These are phyloP conservation scores for Penicillium samsonianum DNA, from an alignment of 495 filamentous ascomycete species.

Conservation along the genomic window DNA sequence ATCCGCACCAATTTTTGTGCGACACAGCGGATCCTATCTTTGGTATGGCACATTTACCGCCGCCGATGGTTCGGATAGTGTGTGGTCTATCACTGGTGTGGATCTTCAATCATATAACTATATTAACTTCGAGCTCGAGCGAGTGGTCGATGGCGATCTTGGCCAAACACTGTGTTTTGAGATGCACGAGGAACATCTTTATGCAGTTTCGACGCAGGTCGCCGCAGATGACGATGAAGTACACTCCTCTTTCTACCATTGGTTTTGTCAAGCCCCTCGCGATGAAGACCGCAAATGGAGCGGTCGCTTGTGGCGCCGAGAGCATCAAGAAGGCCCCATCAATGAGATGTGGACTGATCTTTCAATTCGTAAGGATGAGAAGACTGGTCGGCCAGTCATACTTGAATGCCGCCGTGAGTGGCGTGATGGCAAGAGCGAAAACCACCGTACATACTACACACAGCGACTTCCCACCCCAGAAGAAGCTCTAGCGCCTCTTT, in stretches of 20 bases:
- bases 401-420: constrained; percentile 74
- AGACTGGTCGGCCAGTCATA: constrained; percentile 59
- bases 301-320: constrained; percentile 61
- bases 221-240: constrained; percentile 63
- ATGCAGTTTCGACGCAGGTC: constrained; percentile 68
- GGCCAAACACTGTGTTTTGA: constrained; percentile 72
- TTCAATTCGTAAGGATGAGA: constrained; percentile 63
- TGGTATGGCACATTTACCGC: constrained; percentile 60
- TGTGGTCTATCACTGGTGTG: constrained; percentile 62
- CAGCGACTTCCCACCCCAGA: constrained; percentile 55
- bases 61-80: constrained; percentile 15
- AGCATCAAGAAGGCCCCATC: constrained; percentile 72
- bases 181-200: constrained; percentile 67
- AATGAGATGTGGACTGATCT: constrained; percentile 77
- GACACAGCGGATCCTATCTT: constrained; percentile 63
- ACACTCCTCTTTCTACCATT: constrained; percentile 72
- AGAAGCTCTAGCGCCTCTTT: constrained; percentile 18
- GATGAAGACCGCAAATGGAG: constrained; percentile 20
- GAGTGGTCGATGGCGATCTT: constrained; percentile 49
- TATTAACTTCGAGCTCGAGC: constrained; percentile 16
- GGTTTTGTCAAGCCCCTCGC: constrained; percentile 58
- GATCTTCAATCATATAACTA: constrained; percentile 40
- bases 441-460: constrained; percentile 68
- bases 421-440: constrained; percentile 58
- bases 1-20: constrained; percentile 52